phyloP scores from a whole-genome alignment of 257 asterid genomes.

The Rubia yunnanensis region DNA sequence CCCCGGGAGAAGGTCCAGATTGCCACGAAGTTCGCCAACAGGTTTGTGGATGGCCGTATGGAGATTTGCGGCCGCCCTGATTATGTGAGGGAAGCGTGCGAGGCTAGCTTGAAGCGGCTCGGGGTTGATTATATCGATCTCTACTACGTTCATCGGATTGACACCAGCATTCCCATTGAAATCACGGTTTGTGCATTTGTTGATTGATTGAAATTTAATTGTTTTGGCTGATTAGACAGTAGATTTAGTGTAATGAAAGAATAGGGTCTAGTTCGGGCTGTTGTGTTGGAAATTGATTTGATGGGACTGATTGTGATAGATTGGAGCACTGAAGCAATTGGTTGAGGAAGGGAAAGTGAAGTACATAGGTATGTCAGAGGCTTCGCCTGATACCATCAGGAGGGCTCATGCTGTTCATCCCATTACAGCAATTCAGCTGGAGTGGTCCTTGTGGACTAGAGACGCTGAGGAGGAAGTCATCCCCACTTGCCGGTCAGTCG shows the following conservation, averaged over 20 bases:
- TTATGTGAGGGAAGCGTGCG: background rate
- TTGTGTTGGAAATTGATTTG: background rate
- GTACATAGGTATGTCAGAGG: background rate
- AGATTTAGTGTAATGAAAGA: constrained; percentile 15
- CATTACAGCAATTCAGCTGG: background rate
- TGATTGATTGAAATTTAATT: constrained; percentile 36
- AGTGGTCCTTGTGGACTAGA: background rate
- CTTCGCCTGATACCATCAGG: background rate
- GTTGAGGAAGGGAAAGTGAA: background rate
- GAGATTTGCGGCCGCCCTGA: background rate
- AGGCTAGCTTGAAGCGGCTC: background rate
- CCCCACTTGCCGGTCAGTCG: background rate
- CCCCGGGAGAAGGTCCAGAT: background rate
- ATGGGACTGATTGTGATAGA: constrained; percentile 9
- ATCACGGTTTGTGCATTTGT: background rate
- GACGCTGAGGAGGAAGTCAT: background rate
- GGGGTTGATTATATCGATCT: background rate
- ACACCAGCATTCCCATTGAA: background rate
- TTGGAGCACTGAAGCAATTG: background rate
- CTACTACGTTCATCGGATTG: background rate
- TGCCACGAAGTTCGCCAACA: background rate
- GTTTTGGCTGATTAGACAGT: background rate
- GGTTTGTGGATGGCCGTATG: background rate
- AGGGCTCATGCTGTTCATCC: background rate
- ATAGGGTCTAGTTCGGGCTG: background rate